These are phyloP conservation scores for Sporormia fimetaria DNA, from an alignment of 495 filamentous ascomycete genomes.

Conservation along the genomic window DNA sequence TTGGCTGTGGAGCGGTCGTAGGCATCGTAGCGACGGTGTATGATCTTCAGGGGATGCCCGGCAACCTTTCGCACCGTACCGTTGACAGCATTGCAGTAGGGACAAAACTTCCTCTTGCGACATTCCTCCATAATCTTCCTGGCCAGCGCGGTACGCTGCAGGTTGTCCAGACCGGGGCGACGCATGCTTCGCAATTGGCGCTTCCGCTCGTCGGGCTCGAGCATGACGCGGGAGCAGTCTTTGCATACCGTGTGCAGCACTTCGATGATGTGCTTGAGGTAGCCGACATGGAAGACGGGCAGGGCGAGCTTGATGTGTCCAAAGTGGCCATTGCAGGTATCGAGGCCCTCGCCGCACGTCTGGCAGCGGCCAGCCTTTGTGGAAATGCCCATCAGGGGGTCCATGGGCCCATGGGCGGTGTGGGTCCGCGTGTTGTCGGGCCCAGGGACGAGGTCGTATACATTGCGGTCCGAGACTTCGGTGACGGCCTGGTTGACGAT, in stretches of 20 bases:
- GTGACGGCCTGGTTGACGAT: conserved; percentile 89
- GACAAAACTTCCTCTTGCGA: conserved; percentile 68
- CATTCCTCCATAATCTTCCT: conserved; percentile 84
- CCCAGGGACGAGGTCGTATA: conserved; percentile 70
- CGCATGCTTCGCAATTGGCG: conserved; percentile 65
- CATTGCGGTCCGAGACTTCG: conserved; percentile 78
- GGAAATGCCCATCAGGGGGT: conserved; percentile 80
- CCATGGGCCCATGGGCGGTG: conserved; percentile 71
- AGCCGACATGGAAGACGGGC: conserved; percentile 90
- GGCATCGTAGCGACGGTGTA: conserved; percentile 81
- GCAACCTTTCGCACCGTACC: conserved; percentile 81
- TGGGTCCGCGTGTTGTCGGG: conserved; percentile 38
- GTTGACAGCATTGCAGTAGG: conserved; percentile 65
- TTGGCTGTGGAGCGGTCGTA: conserved; percentile 77
- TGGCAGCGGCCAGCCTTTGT: conserved; percentile 60
- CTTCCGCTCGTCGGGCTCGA: conserved; percentile 64
- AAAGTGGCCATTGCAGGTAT: conserved; percentile 87
- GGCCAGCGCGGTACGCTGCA: conserved; percentile 62
- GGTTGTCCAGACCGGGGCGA: conserved; percentile 71
- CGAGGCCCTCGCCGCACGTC: conserved; percentile 67
- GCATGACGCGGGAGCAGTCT: conserved; percentile 61
- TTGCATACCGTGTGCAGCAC: conserved; percentile 95
- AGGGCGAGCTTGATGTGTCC: conserved; percentile 82
- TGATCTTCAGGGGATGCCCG: conserved; percentile 66
- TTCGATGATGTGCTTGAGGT: conserved; percentile 77